These are phyloP conservation scores for Claviceps sp. DNA, from an alignment of 2,329 filamentous ascomycete species.

Conservation along the genomic window DNA sequence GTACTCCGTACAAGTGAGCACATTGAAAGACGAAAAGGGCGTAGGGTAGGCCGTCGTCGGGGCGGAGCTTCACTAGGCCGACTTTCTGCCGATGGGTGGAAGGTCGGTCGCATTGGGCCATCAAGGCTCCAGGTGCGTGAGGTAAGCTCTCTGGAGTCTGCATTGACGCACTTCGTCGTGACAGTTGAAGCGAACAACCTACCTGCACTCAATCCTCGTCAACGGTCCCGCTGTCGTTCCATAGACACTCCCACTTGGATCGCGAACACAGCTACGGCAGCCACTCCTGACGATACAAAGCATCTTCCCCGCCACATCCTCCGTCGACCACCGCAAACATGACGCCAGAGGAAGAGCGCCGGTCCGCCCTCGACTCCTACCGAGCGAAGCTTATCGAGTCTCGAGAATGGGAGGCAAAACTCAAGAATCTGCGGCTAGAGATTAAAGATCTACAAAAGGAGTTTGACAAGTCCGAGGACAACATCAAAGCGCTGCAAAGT, in stretches of 20 bases:
- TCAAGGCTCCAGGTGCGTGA: constrained; percentile 26
- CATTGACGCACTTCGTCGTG: constrained; percentile 1
- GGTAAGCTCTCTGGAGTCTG: constrained; percentile 22
- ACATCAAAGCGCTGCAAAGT: constrained; percentile 98
- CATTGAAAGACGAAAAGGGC: too few relatives aligned
- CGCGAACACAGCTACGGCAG: background rate
- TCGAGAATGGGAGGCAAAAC: constrained; percentile 95
- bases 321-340: constrained; percentile 19
- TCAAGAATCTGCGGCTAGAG: constrained; percentile 84
- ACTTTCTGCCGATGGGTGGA: constrained; percentile 18
- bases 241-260: background rate
- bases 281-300: too few relatives aligned
- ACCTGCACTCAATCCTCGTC: background rate
- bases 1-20: too few relatives aligned
- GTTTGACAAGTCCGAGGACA: constrained; percentile 94
- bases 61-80: constrained; percentile 9
- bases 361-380: constrained; percentile 64
- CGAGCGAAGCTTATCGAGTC: constrained; percentile 80
- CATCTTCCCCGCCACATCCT: background rate
- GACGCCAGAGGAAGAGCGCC: constrained; percentile 44
- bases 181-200: constrained; percentile 1
- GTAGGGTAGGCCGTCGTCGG: too few relatives aligned
- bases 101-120: constrained; percentile 3
- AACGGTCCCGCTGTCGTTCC: background rate
- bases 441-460: constrained; percentile 93